Conservation (phyloP, 352 stramenopile species). For the Globisporangium apiculatum region DNA sequence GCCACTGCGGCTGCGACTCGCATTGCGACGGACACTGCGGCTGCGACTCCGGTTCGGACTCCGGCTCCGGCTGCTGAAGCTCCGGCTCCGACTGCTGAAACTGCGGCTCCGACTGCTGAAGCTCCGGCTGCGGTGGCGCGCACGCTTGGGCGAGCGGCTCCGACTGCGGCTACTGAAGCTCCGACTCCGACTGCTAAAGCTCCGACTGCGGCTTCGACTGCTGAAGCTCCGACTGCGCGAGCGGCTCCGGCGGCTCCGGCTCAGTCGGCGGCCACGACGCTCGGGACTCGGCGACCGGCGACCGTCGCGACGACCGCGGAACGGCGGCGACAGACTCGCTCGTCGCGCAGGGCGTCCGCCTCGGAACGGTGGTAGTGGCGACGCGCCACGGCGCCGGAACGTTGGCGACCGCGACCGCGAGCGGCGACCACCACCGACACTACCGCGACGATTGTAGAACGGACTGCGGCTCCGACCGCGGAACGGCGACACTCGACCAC, state of each 20-base stretch:
- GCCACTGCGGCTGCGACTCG: slow-evolving; percentile 15
- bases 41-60: slow-evolving; percentile 11
- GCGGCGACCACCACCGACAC: background rate
- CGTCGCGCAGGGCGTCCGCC: slow-evolving; percentile 17
- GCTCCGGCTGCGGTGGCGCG: slow-evolving; percentile 8
- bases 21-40: slow-evolving; percentile 9
- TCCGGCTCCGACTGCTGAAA: slow-evolving; percentile 17
- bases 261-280: slow-evolving; percentile 10
- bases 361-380: slow-evolving; percentile 37
- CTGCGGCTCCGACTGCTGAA: slow-evolving; percentile 22
- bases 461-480: slow-evolving; percentile 41
- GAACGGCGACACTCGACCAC: slow-evolving; percentile 31
- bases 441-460: slow-evolving; percentile 14
- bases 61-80: slow-evolving; percentile 26
- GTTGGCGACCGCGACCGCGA: slow-evolving; percentile 22
- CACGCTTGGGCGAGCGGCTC: no score
- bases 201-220: slow-evolving; percentile 28
- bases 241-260: slow-evolving; percentile 2
- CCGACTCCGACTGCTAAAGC: slow-evolving; percentile 18
- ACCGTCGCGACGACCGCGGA: slow-evolving; percentile 5
- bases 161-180: slow-evolving; percentile 19
- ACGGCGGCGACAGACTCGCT: slow-evolving; percentile 9
- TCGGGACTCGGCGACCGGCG: slow-evolving; percentile 4
- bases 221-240: slow-evolving; percentile 17
- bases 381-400: slow-evolving; percentile 30